These are phyloP conservation scores for Zopfochytrium polystomum DNA, from an alignment of 371 early-diverging fungal genomes.

Conservation along the genomic window DNA sequence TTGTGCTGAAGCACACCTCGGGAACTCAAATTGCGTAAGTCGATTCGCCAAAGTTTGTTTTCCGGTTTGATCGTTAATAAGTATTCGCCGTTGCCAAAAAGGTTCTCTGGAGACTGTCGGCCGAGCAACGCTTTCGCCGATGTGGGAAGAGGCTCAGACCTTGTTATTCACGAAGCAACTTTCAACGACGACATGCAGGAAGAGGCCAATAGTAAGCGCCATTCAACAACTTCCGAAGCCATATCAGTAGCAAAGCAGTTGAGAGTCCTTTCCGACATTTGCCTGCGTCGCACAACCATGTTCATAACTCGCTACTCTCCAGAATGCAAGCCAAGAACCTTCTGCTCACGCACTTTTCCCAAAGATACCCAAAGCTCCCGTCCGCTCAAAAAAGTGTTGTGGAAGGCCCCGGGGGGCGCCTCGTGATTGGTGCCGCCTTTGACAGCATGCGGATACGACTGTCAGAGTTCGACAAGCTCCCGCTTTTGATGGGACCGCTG, in stretches of 20 bases:
- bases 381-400: no score
- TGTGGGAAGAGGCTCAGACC: constrained; percentile 57
- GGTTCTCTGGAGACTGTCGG: constrained; percentile 92
- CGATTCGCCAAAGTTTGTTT: no score
- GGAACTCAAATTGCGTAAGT: constrained; percentile 25
- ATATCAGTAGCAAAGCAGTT: constrained; percentile 71
- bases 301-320: constrained; percentile 19
- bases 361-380: constrained; percentile 88
- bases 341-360: constrained; percentile 97
- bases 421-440: constrained; percentile 73
- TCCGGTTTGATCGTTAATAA: no score
- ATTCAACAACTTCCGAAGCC: constrained; percentile 90
- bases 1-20: constrained; percentile 15
- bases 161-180: constrained; percentile 97
- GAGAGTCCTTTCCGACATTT: background rate
- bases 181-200: constrained; percentile 76
- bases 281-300: background rate
- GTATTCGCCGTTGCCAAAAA: no score
- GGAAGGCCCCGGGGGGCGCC: no score
- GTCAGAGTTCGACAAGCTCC: constrained; percentile 56
- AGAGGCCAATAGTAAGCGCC: constrained; percentile 83
- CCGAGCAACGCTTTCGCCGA: constrained; percentile 76
- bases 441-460: constrained; percentile 74
- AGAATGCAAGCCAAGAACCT: constrained; percentile 77
- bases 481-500: constrained; percentile 17